Percentiles rank a stretch among this genome's conserved stretches.
phyloP scores from a whole-genome alignment of 495 filamentous ascomycete species.

The Aspergillus baeticus region DNA sequence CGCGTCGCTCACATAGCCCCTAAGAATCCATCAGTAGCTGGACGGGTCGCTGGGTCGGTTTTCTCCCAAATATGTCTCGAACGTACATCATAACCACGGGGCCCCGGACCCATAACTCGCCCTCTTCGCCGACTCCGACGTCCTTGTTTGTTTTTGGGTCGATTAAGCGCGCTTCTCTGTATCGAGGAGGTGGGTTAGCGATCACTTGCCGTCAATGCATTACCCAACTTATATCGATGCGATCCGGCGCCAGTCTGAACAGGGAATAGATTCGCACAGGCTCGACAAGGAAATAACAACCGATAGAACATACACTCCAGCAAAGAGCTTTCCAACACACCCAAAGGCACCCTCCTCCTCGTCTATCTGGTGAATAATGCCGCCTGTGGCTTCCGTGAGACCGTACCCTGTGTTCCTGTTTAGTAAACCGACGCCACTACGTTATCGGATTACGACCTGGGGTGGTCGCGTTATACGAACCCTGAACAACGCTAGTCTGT shows the following conservation, averaged over 20 bases:
- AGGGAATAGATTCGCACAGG: too few relatives aligned
- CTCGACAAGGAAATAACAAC: too few relatives aligned
- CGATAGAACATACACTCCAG: neutral
- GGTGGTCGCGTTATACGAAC: neutral
- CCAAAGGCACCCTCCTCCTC: neutral
- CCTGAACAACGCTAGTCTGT: neutral
- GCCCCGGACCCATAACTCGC: slow-evolving; percentile 5
- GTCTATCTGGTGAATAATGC: slow-evolving; percentile 3
- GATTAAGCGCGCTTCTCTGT: slow-evolving; percentile 2
- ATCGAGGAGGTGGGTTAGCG: neutral
- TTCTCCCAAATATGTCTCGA: too few relatives aligned
- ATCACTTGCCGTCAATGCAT: too few relatives aligned
- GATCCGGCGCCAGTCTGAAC: too few relatives aligned
- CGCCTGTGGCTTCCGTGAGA: neutral
- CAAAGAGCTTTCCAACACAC: slow-evolving; percentile 2
- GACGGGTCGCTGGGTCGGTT: too few relatives aligned
- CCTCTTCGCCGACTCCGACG: neutral
- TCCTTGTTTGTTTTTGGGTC: slow-evolving; percentile 3
- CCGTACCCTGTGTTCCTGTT: neutral
- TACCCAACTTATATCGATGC: too few relatives aligned
- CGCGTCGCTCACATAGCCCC: slow-evolving; percentile 6
- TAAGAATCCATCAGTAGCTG: neutral
- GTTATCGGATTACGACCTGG: neutral
- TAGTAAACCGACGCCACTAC: neutral
- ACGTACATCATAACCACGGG: slow-evolving; percentile 8